A percentile compares a stretch with the other conserved stretches of the same genome.
phyloP scores from a whole-genome alignment of 768 basidiomycete species.

The Ramaria sp. region DNA sequence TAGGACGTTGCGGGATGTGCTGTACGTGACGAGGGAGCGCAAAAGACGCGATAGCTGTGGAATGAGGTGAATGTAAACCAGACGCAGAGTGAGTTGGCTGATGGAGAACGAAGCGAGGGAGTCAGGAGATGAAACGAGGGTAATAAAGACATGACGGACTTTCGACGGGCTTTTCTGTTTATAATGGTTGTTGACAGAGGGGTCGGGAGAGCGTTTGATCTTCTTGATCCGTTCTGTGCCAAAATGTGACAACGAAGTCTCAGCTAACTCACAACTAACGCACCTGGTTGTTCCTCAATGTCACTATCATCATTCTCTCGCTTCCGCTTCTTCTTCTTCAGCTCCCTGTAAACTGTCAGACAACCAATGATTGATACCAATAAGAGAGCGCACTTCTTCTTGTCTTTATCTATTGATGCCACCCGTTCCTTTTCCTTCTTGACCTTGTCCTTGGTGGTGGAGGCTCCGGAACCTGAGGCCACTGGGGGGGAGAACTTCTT shows the following conservation, averaged over 20 bases:
- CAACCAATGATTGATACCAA: neutral
- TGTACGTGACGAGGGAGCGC: slow-evolving; percentile 36
- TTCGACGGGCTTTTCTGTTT: slow-evolving; percentile 21
- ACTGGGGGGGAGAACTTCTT: slow-evolving; percentile 30
- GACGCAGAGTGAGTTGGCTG: slow-evolving; percentile 17
- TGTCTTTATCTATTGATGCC: slow-evolving; percentile 3
- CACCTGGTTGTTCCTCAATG: slow-evolving; percentile 26
- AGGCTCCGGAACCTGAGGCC: slow-evolving; percentile 27
- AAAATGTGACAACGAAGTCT: slow-evolving; percentile 10
- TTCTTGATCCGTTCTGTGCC: slow-evolving; percentile 28
- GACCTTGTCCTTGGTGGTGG: slow-evolving; percentile 11
- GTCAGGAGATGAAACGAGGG: neutral
- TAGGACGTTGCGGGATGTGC: slow-evolving; percentile 51
- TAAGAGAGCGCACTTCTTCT: slow-evolving; percentile 4
- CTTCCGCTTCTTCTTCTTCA: slow-evolving; percentile 59
- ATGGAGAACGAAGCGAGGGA: neutral
- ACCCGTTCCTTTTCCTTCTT: slow-evolving; percentile 54
- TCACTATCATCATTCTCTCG: slow-evolving; percentile 67
- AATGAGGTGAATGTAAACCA: slow-evolving; percentile 24
- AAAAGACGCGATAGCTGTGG: slow-evolving; percentile 23
- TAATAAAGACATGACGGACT: neutral
- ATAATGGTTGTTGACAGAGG: slow-evolving; percentile 45
- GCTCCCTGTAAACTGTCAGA: neutral
- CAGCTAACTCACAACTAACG: neutral
- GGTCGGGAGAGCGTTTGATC: slow-evolving; percentile 47